Evolutionary conservation across 176 grass and related monocot genomes (phyloP), one percentile per base, ranked within the genome.

Genomic region (Ampelocalamus luodianensis): DNA sequence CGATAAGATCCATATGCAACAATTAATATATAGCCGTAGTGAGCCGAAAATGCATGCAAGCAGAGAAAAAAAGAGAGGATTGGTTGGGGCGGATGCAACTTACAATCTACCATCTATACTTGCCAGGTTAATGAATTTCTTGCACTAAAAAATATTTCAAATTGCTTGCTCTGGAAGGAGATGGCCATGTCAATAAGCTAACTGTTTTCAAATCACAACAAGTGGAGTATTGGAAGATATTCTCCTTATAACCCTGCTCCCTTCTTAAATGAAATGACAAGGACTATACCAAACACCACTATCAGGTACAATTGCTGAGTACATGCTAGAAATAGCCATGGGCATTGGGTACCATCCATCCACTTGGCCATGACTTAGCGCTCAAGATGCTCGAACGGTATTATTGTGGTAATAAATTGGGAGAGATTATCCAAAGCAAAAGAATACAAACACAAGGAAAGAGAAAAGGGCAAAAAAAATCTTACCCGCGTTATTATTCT

Each of bases 361-460:
- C 88, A 83, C 72, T 74, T 77, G 67, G 63, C 68, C n/a, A 42
- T 62, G 78, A 64, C 51, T 80, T 84, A 68, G 68, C 32, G 17
- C 80, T 54, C 89, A 84, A 84, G 85, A 43, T 62, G 80, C 27
- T 10, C 12, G 16, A 45, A 79, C 20, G 69, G 10, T 45, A 45
- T 83, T 17, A 68, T 68, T 45, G 81, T 32, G 14, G 49, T 81
- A 80, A 80, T 18, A 87, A 87, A 71, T 16, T 36, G 14, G 1
- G 23, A 26, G 60, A 36, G 61, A 37, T 84, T 70, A 73, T 63
- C 69, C 76, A 64, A 39, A 62, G 6, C 27, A 69, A 59, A 53
- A 53, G 17, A 40, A 49, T 37, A 27, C 5, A 54, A 18, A 36
- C 13, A 37, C 14, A 11, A 16, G 37, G 17, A 39, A 60, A 43